A percentile compares a stretch with the other conserved stretches of the same genome.
These are phyloP conservation scores for Xerocomellus amylosporus DNA, from an alignment of 768 basidiomycete genomes.

Conservation along the genomic window DNA sequence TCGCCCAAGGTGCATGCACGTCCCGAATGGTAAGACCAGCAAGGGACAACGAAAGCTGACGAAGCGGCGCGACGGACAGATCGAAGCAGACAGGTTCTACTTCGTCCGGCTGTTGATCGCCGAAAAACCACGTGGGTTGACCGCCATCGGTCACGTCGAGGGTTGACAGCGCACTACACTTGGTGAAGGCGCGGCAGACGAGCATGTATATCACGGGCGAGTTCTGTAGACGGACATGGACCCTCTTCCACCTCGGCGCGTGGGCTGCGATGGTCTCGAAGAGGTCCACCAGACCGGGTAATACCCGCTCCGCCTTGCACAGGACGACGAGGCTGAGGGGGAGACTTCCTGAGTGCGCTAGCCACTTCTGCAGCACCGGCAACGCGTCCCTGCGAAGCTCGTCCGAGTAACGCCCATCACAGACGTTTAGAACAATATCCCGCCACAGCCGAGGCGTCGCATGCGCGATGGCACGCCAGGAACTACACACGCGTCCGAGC, in stretches of 20 bases:
- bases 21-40: constrained; percentile 16
- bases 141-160: constrained; percentile 23
- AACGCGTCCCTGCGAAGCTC: constrained; percentile 19
- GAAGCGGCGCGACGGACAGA: constrained; percentile 15
- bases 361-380: constrained; percentile 20
- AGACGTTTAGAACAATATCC: constrained; percentile 19
- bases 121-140: constrained; percentile 8
- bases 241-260: constrained; percentile 19
- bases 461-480: constrained; percentile 25
- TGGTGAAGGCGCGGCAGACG: constrained; percentile 5
- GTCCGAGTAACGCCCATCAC: constrained; percentile 20
- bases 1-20: constrained; percentile 16
- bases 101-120: background rate
- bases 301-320: constrained; percentile 20
- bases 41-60: constrained; percentile 18
- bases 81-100: constrained; percentile 11
- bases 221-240: constrained; percentile 22
- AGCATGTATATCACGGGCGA: constrained; percentile 13
- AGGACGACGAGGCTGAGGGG: constrained; percentile 18
- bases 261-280: constrained; percentile 18
- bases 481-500: constrained; percentile 30
- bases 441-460: constrained; percentile 30
- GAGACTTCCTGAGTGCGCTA: constrained; percentile 21
- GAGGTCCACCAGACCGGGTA: constrained; percentile 21
- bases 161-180: constrained; percentile 16